Conservation (phyloP, 2,329 filamentous ascomycete genomes). For the Botrytis aclada region DNA sequence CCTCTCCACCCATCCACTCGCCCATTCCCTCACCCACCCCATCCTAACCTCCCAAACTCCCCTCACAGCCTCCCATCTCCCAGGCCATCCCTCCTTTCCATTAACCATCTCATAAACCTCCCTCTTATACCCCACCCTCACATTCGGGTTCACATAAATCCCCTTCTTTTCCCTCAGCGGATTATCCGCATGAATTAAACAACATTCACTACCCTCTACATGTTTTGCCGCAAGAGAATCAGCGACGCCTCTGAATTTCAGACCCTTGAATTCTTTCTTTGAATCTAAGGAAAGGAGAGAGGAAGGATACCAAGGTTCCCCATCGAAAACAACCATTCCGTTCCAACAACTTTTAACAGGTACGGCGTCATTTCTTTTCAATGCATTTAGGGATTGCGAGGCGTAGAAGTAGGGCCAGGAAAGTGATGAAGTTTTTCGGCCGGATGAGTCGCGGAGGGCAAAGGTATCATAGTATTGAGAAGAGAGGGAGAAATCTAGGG, state of each 20-base stretch:
- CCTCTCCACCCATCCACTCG: neutral
- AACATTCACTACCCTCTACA: slow-evolving; percentile 78
- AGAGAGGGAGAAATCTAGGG: slow-evolving; percentile 56
- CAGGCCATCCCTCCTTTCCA: slow-evolving; percentile 22
- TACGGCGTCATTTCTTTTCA: slow-evolving; percentile 49
- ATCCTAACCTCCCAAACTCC: slow-evolving; percentile 12
- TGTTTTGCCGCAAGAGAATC: slow-evolving; percentile 60
- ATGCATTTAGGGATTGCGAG: slow-evolving; percentile 49
- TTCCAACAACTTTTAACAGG: slow-evolving; percentile 57
- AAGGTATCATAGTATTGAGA: slow-evolving; percentile 61
- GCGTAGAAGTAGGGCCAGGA: slow-evolving; percentile 58
- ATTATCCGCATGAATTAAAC: slow-evolving; percentile 68
- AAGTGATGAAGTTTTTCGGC: slow-evolving; percentile 46
- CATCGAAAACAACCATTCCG: slow-evolving; percentile 51
- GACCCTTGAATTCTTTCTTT: neutral
- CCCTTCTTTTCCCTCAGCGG: slow-evolving; percentile 50
- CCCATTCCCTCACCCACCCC: neutral
- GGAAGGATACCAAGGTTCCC: slow-evolving; percentile 49
- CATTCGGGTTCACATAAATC: slow-evolving; percentile 65
- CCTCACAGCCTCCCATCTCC: neutral
- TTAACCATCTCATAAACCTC: slow-evolving; percentile 42
- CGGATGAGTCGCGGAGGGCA: slow-evolving; percentile 50
- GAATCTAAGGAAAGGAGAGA: neutral
- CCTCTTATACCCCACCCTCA: slow-evolving; percentile 63
- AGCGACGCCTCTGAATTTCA: slow-evolving; percentile 59